Evolutionary conservation across 345 rosid genomes (phyloP).

Genomic region (Hibiscus trionum): DNA sequence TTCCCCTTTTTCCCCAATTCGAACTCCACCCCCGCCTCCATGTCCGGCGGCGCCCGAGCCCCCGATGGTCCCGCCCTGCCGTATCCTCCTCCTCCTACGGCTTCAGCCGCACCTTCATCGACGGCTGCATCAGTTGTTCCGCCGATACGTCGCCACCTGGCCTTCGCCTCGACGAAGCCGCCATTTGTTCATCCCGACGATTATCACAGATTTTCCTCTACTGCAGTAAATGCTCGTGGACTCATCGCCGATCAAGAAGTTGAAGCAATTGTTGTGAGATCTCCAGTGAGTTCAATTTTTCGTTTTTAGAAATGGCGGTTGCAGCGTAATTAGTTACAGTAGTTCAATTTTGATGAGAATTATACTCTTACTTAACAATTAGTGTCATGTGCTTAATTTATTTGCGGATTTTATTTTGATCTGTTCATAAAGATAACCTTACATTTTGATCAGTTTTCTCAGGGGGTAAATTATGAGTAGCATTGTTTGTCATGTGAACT

Average conservation of each 20-base stretch:
- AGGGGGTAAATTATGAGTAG: too few relatives aligned
- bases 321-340: background rate
- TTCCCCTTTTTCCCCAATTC: background rate
- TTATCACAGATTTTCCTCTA: slow-evolving; percentile 56
- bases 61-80: slow-evolving; percentile 31
- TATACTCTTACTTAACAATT: too few relatives aligned
- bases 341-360: background rate
- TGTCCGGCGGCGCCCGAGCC: slow-evolving; percentile 53
- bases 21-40: background rate
- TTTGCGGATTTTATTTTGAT: too few relatives aligned
- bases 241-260: slow-evolving; percentile 44
- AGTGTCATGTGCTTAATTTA: too few relatives aligned
- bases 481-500: too few relatives aligned
- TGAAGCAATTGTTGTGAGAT: slow-evolving; percentile 59
- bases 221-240: background rate
- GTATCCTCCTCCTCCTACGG: slow-evolving; percentile 24
- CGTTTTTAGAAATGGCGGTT: background rate
- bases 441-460: too few relatives aligned
- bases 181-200: slow-evolving; percentile 59
- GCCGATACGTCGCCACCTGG: slow-evolving; percentile 61
- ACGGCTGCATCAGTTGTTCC: slow-evolving; percentile 49
- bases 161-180: slow-evolving; percentile 67
- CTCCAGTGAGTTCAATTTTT: slow-evolving; percentile 52
- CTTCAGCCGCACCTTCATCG: slow-evolving; percentile 10
- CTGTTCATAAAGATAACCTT: too few relatives aligned